Conservation (phyloP, 2,329 filamentous ascomycete genomes). For the Rhynchosporium graminicola region DNA sequence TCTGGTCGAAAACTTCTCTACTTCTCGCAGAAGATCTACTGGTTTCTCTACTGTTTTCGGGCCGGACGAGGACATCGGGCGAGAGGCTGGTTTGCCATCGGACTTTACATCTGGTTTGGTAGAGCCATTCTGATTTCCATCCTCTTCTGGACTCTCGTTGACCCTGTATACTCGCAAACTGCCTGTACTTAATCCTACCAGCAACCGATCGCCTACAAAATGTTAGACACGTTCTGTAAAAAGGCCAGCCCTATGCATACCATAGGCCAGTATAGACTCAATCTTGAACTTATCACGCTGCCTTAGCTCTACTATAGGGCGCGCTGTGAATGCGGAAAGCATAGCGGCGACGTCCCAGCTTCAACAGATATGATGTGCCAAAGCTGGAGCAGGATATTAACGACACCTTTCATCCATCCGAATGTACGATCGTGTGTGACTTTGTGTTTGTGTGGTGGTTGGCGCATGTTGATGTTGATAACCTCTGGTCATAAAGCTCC, state of each 20-base stretch:
- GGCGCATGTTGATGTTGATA: conserved; percentile 28
- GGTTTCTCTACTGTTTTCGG: conserved; percentile 71
- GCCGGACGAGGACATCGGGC: conserved; percentile 35
- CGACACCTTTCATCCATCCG: conserved; percentile 19
- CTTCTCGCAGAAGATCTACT: conserved; percentile 84
- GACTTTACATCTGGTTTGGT: conserved; percentile 38
- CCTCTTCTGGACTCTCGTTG: conserved; percentile 61
- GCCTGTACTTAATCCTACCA: conserved; percentile 90
- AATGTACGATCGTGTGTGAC: conserved; percentile 10
- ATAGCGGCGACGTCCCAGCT: conserved; percentile 54
- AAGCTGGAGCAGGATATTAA: conserved; percentile 27
- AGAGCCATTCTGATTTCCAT: conserved; percentile 44
- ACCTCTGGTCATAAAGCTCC: conserved; percentile 1
- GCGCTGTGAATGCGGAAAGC: conserved; percentile 97
- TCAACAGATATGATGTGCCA: conserved; percentile 20
- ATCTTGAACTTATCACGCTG: conserved; percentile 95
- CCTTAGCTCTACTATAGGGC: conserved; percentile 95
- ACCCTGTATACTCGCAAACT: conserved; percentile 87
- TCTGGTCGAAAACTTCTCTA: conserved; percentile 90
- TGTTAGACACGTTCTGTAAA: conserved; percentile 25
- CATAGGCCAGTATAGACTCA: conserved; percentile 91
- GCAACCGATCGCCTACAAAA: conserved; percentile 73
- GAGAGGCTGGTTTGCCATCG: conserved; percentile 35
- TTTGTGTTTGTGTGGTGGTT: conserved; percentile 21
- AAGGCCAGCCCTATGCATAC: conserved; percentile 46